phyloP scores from a whole-genome alignment of 192 early-diverging fungal species.

The Gamsiella multidivaricata region DNA sequence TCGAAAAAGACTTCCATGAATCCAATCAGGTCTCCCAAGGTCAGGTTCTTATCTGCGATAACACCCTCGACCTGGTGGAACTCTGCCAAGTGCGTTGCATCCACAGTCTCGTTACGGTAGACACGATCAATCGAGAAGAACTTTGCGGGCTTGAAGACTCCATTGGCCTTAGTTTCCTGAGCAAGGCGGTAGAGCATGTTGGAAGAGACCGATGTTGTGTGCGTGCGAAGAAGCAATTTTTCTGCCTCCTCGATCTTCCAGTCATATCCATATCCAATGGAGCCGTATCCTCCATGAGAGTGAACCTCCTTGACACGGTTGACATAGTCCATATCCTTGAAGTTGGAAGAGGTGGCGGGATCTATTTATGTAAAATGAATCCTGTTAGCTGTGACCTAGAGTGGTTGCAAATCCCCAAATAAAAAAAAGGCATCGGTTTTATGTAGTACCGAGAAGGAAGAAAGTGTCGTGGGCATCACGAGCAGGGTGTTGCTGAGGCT shows the following conservation, averaged over 20 bases:
- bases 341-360: slow-evolving; percentile 77
- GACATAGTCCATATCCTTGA: slow-evolving; percentile 87
- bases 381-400: no score
- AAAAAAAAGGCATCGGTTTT: not conserved
- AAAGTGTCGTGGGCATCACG: slow-evolving; percentile 89
- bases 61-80: slow-evolving; percentile 99
- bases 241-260: slow-evolving; percentile 95
- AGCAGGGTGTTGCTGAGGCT: slow-evolving; percentile 98
- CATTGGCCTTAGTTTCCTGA: slow-evolving; percentile 71
- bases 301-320: slow-evolving; percentile 93
- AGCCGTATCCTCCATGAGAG: slow-evolving; percentile 93
- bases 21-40: slow-evolving; percentile 96
- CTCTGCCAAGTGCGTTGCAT: slow-evolving; percentile 98
- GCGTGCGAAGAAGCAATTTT: slow-evolving; percentile 93
- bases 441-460: slow-evolving; percentile 63
- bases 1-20: slow-evolving; percentile 96
- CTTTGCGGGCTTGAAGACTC: slow-evolving; percentile 90
- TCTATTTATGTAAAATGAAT: slow-evolving; percentile 32
- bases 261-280: slow-evolving; percentile 92
- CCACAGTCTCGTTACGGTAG: slow-evolving; percentile 97
- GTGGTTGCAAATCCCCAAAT: no score
- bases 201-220: slow-evolving; percentile 94
- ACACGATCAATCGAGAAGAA: slow-evolving; percentile 99
- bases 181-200: slow-evolving; percentile 95
- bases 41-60: slow-evolving; percentile 94